A percentile compares a stretch with the other conserved stretches of the same genome.
Conservation (phyloP, 345 rosid species). For the Eucalyptus victrix region DNA sequence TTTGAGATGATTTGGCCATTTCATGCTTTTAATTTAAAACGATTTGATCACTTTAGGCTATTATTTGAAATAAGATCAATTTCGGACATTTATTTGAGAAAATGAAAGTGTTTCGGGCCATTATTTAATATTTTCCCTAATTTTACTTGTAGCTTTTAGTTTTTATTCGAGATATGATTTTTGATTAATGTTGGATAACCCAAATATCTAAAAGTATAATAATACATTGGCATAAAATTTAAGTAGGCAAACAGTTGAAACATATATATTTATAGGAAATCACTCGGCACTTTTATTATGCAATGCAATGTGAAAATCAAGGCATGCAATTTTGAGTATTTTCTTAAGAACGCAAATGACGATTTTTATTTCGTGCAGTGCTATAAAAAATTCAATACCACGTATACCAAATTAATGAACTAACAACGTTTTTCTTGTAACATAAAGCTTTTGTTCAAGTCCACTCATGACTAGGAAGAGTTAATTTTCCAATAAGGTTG, state of each 20-base stretch:
- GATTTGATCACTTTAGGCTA: too few species aligned
- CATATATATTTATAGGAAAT: not conserved
- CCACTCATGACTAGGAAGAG: not conserved
- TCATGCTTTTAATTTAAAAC: too few species aligned
- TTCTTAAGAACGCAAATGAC: not conserved
- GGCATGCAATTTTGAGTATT: not conserved
- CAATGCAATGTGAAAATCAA: not conserved
- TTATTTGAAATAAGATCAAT: too few species aligned
- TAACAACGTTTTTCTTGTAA: not conserved
- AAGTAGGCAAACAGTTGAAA: not conserved
- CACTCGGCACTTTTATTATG: too few species aligned
- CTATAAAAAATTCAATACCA: not conserved
- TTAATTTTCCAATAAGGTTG: not conserved
- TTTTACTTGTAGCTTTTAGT: not conserved
- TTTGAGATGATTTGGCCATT: too few species aligned
- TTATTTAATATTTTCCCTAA: too few species aligned
- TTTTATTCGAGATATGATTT: too few species aligned
- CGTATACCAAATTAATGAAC: not conserved
- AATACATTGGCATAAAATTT: not conserved
- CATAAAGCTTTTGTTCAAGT: not conserved
- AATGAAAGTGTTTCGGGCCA: too few species aligned
- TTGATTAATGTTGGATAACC: too few species aligned
- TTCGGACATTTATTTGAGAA: too few species aligned
- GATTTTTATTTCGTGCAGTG: not conserved
- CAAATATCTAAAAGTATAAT: too few species aligned